Base-by-base conservation (phyloP, 768 basidiomycete species). In the Pholiota molesta region DNA sequence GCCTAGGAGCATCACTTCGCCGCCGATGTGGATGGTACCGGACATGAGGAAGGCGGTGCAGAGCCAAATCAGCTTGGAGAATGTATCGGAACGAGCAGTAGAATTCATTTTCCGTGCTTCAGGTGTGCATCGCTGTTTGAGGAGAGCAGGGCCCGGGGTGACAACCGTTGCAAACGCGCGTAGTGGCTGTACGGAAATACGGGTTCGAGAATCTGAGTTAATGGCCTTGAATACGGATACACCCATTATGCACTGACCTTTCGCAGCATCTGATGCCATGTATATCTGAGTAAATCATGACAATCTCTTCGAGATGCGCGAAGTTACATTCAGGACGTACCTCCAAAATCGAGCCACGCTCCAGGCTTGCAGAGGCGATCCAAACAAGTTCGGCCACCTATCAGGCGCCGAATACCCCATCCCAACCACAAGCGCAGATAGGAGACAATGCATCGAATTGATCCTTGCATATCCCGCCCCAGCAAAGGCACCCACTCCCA, bases 1-100 rank as follows among this genome's bases (percentile, higher is more conserved):
- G 40, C 69, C 68, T 6, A 71, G 54, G 53, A 75, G 60, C 74
- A 77, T 73, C 59, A 69, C 69, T 40, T 78, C 78, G 10, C 73
- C 75, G 2, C 70, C 68, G 23, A 66, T 55, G 56, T 79, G 78
- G 51, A 75, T 69, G 47, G 73, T 21, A 7, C 72, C 77, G 17
- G 74, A 73, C 33, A 77, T 62, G 55, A 73, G 60, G 67, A 79
- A 79, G 7, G 70, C 72, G 19, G 62, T 65, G 31, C 63, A 63
- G 2, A 73, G 62, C 57, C 63, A 65, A 11, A 64, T 51, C 28
- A 59, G 16, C 19, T 53, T 62, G 23, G 40, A 39, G 5, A 42
- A 29, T 23, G 35, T 59, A 3, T 51, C 29, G 28, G 52, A 47
- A n/a, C 23, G 17, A 23, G 49, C 26, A 29, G 45, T 19, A 19